These are phyloP conservation scores for Triticum monococcum DNA, from an alignment of 176 grass and related monocot species.

Conservation along the genomic window DNA sequence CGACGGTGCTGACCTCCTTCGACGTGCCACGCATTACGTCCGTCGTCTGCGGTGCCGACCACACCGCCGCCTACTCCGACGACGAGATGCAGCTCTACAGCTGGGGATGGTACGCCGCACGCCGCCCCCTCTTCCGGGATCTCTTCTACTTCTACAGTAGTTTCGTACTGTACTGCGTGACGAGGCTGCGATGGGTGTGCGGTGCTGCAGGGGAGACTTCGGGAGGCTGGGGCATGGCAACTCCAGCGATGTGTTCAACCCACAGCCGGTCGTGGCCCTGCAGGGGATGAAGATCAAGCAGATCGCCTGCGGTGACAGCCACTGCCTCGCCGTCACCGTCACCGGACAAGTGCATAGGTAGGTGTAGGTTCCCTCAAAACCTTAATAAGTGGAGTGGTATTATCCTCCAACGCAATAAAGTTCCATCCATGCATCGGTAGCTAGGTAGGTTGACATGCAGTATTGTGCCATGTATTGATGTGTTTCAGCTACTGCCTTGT, in stretches of 20 bases:
- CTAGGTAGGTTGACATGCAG: neutral
- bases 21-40: conserved; percentile 45
- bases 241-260: conserved; percentile 78
- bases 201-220: conserved; percentile 65
- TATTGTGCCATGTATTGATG: no score
- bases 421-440: neutral
- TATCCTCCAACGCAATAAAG: neutral
- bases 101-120: conserved; percentile 52
- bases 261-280: conserved; percentile 58
- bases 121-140: neutral
- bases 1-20: conserved; percentile 50
- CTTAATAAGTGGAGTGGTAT: neutral
- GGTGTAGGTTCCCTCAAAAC: neutral
- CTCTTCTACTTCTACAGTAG: neutral
- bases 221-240: conserved; percentile 74
- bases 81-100: conserved; percentile 56
- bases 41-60: conserved; percentile 72
- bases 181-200: neutral
- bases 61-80: conserved; percentile 65
- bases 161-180: neutral
- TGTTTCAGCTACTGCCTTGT: no score
- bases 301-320: conserved; percentile 82
- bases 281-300: conserved; percentile 58
- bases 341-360: conserved; percentile 59
- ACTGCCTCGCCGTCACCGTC: conserved; percentile 71